These are phyloP conservation scores for Hermanozyma aechmeae DNA, from an alignment of 805 yeast genomes.

Conservation along the genomic window DNA sequence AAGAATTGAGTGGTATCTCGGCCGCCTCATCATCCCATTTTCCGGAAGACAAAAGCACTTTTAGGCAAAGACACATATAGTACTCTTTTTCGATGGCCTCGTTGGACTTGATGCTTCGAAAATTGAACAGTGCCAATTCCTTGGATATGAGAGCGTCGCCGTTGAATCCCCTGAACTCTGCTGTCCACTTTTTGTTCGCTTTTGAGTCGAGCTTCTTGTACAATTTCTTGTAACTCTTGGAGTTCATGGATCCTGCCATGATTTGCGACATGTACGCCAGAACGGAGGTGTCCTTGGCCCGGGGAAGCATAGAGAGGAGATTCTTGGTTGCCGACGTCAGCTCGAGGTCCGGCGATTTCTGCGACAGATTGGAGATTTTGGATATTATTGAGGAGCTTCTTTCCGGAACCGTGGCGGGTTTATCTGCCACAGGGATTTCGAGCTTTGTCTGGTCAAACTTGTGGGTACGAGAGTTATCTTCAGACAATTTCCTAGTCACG, in stretches of 20 bases:
- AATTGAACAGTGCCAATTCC: constrained; percentile 27
- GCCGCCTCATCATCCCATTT: constrained; percentile 6
- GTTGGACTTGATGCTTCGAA: constrained; percentile 33
- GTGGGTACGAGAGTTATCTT: not conserved
- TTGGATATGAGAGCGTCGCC: constrained; percentile 36
- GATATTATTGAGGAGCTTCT: constrained; percentile 1
- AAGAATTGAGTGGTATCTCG: constrained; percentile 1
- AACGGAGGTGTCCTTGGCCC: constrained; percentile 27
- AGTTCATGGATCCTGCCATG: constrained; percentile 22
- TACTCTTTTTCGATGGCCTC: constrained; percentile 35
- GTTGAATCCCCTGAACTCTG: constrained; percentile 26
- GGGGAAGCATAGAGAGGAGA: constrained; percentile 4
- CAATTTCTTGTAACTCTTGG: constrained; percentile 24
- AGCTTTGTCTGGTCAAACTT: not conserved
- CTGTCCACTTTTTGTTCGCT: constrained; percentile 18
- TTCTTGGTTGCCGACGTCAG: constrained; percentile 8
- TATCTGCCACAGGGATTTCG: not conserved
- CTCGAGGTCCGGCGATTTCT: constrained; percentile 4
- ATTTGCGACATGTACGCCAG: constrained; percentile 32
- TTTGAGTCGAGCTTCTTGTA: constrained; percentile 23
- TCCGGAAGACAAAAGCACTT: constrained; percentile 21
- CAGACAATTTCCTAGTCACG: not conserved
- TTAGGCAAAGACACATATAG: constrained; percentile 28
- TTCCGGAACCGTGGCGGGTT: constrained; percentile 1
- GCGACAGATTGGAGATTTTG: constrained; percentile 2